phyloP scores from a whole-genome alignment of 1,139 yeast species.

The Groenewaldozyma sp. region DNA sequence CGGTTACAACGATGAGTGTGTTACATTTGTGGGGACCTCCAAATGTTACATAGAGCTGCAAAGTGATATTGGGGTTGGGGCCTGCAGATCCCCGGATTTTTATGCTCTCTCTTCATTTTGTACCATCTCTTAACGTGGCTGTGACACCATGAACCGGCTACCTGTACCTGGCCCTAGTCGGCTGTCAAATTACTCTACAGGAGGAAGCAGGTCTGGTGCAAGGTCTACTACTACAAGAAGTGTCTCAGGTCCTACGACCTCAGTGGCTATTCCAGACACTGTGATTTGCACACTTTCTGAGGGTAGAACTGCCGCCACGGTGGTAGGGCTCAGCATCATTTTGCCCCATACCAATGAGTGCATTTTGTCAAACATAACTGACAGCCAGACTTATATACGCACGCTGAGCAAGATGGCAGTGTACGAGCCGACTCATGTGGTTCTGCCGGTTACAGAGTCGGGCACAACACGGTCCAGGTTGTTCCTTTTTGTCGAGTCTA shows the following conservation, averaged over 20 bases:
- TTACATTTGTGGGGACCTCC: no score
- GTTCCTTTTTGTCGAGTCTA: neutral
- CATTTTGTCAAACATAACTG: neutral
- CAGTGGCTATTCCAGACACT: neutral
- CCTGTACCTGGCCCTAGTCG: no score
- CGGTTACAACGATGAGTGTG: no score
- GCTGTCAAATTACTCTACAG: no score
- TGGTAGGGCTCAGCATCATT: neutral
- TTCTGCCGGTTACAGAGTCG: neutral
- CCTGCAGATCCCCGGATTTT: no score
- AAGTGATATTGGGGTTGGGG: no score
- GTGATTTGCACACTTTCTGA: neutral
- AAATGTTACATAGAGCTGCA: no score
- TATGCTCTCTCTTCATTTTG: no score
- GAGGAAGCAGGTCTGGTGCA: no score
- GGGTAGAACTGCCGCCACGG: conserved; percentile 1
- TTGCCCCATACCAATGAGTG: conserved; percentile 1
- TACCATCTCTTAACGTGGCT: no score
- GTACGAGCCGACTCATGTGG: neutral
- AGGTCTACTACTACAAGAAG: neutral
- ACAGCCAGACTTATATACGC: conserved; percentile 3
- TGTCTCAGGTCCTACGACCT: neutral
- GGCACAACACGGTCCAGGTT: neutral
- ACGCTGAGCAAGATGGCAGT: conserved; percentile 1
- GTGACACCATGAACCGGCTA: no score